Evolutionary conservation across 176 grass and related monocot species (phyloP).

Genomic region (Paspalum notatum): DNA sequence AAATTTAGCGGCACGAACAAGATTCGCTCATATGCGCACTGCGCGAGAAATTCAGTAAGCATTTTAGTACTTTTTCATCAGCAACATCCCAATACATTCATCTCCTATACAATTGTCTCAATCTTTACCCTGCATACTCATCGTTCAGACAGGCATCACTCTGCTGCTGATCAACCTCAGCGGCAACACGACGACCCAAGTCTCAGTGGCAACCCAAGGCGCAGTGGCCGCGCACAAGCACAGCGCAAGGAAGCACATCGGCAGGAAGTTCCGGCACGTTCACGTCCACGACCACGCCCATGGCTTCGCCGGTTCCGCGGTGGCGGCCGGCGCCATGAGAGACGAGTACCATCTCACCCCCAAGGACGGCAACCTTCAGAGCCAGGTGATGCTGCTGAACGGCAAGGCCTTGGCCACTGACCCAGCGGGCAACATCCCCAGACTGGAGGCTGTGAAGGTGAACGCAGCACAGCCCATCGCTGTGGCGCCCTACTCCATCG

Average conservation of each 20-base stretch:
- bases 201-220: conserved; percentile 31
- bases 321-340: conserved; percentile 25
- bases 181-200: conserved; percentile 48
- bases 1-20: conserved; percentile 61
- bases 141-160: conserved; percentile 77
- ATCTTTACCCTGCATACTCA: conserved; percentile 11
- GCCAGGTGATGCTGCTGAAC: conserved; percentile 80
- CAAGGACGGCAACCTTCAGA: conserved; percentile 53
- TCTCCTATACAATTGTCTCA: background rate
- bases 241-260: conserved; percentile 1
- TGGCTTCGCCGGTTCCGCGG: background rate
- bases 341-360: conserved; percentile 75
- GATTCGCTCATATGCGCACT: conserved; percentile 68
- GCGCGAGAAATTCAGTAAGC: conserved; percentile 66
- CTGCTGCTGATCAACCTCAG: conserved; percentile 89
- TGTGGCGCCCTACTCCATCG: conserved; percentile 56
- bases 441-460: conserved; percentile 37
- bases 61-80: conserved; percentile 6
- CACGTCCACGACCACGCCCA: background rate
- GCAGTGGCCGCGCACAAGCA: background rate
- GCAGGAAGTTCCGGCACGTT: conserved; percentile 12
- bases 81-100: background rate
- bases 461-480: conserved; percentile 41
- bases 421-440: conserved; percentile 57
- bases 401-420: conserved; percentile 54